Evolutionary conservation across 192 early-diverging fungal genomes (phyloP).

Genomic region (Pilobolus umbonatus): DNA sequence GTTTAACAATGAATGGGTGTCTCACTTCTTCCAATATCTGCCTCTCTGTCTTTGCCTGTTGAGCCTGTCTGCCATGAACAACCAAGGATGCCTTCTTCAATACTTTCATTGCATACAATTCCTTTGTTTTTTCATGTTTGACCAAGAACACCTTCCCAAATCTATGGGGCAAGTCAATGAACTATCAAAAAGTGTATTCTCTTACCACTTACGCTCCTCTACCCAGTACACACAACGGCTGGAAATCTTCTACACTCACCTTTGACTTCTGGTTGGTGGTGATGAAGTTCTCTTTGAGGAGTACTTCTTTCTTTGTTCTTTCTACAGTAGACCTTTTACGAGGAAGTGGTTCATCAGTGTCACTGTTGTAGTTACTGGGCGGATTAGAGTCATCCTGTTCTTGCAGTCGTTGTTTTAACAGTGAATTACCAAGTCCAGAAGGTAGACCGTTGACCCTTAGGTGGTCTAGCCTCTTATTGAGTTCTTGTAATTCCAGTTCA

Average conservation of each 20-base stretch:
- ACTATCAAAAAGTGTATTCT: not conserved
- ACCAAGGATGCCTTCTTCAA: conserved; percentile 83
- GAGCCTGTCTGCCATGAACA: conserved; percentile 68
- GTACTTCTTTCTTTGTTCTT: conserved; percentile 28
- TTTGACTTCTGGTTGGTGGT: conserved; percentile 19
- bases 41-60: conserved; percentile 79
- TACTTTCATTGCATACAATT: conserved; percentile 89
- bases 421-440: conserved; percentile 11
- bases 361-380: conserved; percentile 28
- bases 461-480: not conserved
- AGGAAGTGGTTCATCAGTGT: conserved; percentile 24
- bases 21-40: conserved; percentile 80
- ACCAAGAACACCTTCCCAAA: conserved; percentile 87
- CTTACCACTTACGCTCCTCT: conserved; percentile 46
- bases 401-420: conserved; percentile 9
- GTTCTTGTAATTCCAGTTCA: too few relatives aligned
- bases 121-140: conserved; percentile 50
- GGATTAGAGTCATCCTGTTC: conserved; percentile 18
- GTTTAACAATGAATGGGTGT: conserved; percentile 92
- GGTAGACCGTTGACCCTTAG: conserved; percentile 5
- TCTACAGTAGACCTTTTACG: not conserved
- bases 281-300: conserved; percentile 37
- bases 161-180: conserved; percentile 9
- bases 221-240: conserved; percentile 43
- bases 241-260: conserved; percentile 43